These are phyloP conservation scores for Phytophthora foliorum DNA, from an alignment of 352 stramenopile species.

Conservation along the genomic window DNA sequence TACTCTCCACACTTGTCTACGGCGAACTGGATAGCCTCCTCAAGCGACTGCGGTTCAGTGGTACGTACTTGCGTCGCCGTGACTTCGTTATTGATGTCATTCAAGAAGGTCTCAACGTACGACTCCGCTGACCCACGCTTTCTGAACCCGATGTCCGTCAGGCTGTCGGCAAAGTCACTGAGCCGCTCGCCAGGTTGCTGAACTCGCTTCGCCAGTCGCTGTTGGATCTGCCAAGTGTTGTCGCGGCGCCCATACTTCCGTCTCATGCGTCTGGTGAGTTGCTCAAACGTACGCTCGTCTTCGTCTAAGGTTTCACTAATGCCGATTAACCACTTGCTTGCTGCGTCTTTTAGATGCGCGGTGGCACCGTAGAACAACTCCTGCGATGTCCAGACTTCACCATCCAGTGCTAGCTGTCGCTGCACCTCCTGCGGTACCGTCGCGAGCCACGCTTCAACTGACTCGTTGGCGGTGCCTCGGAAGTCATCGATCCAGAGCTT, in stretches of 20 bases:
- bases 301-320: background rate
- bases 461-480: too few relatives aligned
- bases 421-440: too few relatives aligned
- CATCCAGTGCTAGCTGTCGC: too few relatives aligned
- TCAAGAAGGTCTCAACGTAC: background rate
- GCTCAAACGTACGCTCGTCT: background rate
- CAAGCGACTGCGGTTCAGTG: background rate
- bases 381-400: background rate
- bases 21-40: background rate
- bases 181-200: constrained; percentile 2
- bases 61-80: background rate
- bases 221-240: background rate
- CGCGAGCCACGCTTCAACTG: too few relatives aligned
- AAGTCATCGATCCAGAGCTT: too few relatives aligned
- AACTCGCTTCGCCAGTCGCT: background rate
- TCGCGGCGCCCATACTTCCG: background rate
- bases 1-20: constrained; percentile 1
- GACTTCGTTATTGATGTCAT: background rate
- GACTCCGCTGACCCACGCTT: background rate
- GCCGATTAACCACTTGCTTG: background rate
- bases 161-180: background rate
- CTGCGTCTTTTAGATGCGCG: background rate
- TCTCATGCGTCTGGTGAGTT: background rate
- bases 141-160: background rate
- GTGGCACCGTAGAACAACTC: constrained; percentile 7